Evolutionary conservation across 805 yeast genomes (phyloP), one percentile per base, ranked within the genome.

Genomic region (Cephaloascus albidus): DNA sequence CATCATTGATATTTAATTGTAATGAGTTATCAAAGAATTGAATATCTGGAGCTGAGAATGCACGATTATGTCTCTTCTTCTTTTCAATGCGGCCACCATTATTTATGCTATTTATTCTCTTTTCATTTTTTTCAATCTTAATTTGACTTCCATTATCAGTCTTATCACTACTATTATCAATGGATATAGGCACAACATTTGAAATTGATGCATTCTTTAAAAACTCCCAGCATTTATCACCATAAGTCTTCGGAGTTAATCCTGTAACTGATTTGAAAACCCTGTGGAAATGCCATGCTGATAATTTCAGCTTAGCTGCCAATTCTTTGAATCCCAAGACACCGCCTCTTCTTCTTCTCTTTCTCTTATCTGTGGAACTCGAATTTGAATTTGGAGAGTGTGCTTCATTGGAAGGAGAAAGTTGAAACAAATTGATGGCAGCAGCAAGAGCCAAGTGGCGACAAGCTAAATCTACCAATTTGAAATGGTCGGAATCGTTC

Each of bases 211-310:
- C n/a, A n/a, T n/a, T n/a, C n/a, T 70, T 70, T 47, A 80, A 64
- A 48, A 58, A 77, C 45, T 75, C 80, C 68, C 76, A 81, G 54
- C 95, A 84, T 45, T 79, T 78, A 53, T 86, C 95, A 38, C 95
- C 95, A 51, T 86, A 86, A 4, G 85, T 81, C 63, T 86, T 85
- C 18, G 95, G 95, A 1, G 96, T 86, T 42, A 85, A 70, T 2
- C 94, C 90, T 4, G 94, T 84, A 44, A 86, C 85, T 40, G 81
- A 74, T 58, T 87, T 82, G 68, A 87, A 87, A 18, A 87, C 95
- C 38, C 96, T 68, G 65, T 87, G 96, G 60, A 87, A 87, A 59
- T 87, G 96, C 95, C 95, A 87, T 19, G 95, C 93, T 10, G 86
- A 76, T 43, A 87, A 70, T 47, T 82, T 82, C 8, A 88, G 80